A percentile compares a stretch with the other conserved stretches of the same genome.
phyloP scores from a whole-genome alignment of 495 filamentous ascomycete species.

The Talaromyces trachyspermus region DNA sequence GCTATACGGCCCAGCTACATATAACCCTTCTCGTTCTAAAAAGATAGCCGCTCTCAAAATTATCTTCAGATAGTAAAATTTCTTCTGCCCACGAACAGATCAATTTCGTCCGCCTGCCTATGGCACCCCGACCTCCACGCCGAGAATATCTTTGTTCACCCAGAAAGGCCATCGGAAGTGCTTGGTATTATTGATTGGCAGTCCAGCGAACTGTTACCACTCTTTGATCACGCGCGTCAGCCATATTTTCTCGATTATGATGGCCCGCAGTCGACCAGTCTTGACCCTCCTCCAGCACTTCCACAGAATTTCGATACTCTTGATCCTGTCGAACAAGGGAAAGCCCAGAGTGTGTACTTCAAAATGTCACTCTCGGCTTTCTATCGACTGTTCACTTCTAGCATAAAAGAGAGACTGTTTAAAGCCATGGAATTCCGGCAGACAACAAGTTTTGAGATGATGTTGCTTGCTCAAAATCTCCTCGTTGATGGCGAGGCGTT shows the following conservation, averaged over 20 bases:
- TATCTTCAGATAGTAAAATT: conserved; percentile 21
- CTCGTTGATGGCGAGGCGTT: conserved; percentile 20
- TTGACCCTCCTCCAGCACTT: conserved; percentile 15
- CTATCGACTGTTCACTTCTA: conserved; percentile 11
- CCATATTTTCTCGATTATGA: conserved; percentile 24
- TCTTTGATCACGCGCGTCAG: conserved; percentile 21
- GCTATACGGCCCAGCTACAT: conserved; percentile 24
- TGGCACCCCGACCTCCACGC: conserved; percentile 33
- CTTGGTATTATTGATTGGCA: conserved; percentile 31
- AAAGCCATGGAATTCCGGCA: conserved; percentile 19
- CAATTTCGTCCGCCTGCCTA: conserved; percentile 17
- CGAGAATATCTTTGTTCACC: conserved; percentile 31
- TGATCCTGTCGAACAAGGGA: conserved; percentile 11
- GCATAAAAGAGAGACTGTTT: conserved; percentile 12
- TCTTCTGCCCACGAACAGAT: conserved; percentile 18
- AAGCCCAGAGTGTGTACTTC: conserved; percentile 17
- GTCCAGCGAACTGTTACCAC: conserved; percentile 19
- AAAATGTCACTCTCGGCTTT: conserved; percentile 16
- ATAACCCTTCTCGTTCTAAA: conserved; percentile 17
- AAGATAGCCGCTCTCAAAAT: conserved; percentile 20
- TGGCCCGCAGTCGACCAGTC: conserved; percentile 8
- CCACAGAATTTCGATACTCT: conserved; percentile 16
- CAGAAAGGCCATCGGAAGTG: conserved; percentile 19
- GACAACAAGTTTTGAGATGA: conserved; percentile 15
- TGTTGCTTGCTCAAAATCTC: conserved; percentile 17